Conservation (phyloP, 2,329 filamentous ascomycete species). For the Diaporthe ilicicola region DNA sequence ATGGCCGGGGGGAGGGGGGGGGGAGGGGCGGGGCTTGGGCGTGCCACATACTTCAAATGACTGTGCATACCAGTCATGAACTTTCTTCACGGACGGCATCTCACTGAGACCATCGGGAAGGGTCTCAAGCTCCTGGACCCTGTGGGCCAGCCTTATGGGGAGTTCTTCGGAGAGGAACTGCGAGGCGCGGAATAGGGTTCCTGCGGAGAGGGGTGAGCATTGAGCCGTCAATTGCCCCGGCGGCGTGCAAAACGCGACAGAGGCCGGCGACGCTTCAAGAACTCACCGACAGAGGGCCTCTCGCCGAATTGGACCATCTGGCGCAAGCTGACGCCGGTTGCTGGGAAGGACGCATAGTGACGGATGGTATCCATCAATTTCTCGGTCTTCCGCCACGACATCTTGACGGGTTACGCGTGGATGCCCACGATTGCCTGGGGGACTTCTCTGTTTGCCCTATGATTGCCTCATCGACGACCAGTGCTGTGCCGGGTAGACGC, state of each 20-base stretch:
- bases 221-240: conserved; percentile 17
- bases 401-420: conserved; percentile 54
- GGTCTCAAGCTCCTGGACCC: conserved; percentile 91
- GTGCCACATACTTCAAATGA: conserved; percentile 95
- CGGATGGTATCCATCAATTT: conserved; percentile 96
- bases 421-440: conserved; percentile 30
- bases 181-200: conserved; percentile 94
- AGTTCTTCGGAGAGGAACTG: conserved; percentile 99
- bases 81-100: conserved; percentile 95
- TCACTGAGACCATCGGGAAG: conserved; percentile 96
- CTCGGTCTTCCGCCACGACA: conserved; percentile 94
- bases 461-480: conserved; percentile 31
- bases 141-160: conserved; percentile 93
- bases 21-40: conserved; percentile 39
- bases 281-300: conserved; percentile 85
- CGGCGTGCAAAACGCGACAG: not conserved
- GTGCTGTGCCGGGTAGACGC: not conserved
- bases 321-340: conserved; percentile 92
- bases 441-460: conserved; percentile 23
- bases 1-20: not conserved
- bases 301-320: conserved; percentile 99
- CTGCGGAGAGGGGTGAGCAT: conserved; percentile 52
- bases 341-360: conserved; percentile 96
- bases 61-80: conserved; percentile 98
- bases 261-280: conserved; percentile 18